Evolutionary conservation across 1,139 yeast species (phyloP).

Genomic region (Geotrichum australiense): DNA sequence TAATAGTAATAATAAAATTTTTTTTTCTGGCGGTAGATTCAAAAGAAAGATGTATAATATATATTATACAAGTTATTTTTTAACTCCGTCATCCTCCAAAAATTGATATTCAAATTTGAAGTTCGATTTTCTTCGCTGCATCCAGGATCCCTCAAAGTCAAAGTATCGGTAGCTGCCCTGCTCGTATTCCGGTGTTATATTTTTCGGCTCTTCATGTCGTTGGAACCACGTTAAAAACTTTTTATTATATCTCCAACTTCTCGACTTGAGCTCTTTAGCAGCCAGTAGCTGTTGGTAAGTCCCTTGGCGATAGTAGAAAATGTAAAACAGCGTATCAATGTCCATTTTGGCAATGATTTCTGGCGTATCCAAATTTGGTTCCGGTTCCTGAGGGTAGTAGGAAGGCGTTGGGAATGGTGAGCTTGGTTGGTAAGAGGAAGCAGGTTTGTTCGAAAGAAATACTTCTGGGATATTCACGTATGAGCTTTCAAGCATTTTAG

Average conservation of each 20-base stretch:
- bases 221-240: constrained; percentile 79
- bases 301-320: constrained; percentile 76
- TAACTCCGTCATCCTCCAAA: constrained; percentile 36
- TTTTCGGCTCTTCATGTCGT: constrained; percentile 51
- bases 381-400: constrained; percentile 88
- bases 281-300: constrained; percentile 72
- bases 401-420: constrained; percentile 87
- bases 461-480: constrained; percentile 90
- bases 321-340: constrained; percentile 82
- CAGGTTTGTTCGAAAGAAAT: constrained; percentile 78
- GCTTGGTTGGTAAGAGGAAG: constrained; percentile 64
- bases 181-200: constrained; percentile 40
- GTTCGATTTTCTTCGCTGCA: constrained; percentile 68
- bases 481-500: constrained; percentile 62
- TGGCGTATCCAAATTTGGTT: constrained; percentile 37
- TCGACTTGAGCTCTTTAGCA: constrained; percentile 68
- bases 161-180: constrained; percentile 69
- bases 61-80: background rate
- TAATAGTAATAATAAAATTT: too few species aligned
- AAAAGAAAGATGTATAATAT: too few species aligned
- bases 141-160: constrained; percentile 88
- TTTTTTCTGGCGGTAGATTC: too few species aligned
- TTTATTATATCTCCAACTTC: constrained; percentile 86
- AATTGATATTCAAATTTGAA: constrained; percentile 49
- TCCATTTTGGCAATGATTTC: constrained; percentile 64